A percentile compares a stretch with the other conserved stretches of the same genome.
Evolutionary conservation across 192 early-diverging fungal species (phyloP).

Genomic region (Chytriomyces hyalinus): DNA sequence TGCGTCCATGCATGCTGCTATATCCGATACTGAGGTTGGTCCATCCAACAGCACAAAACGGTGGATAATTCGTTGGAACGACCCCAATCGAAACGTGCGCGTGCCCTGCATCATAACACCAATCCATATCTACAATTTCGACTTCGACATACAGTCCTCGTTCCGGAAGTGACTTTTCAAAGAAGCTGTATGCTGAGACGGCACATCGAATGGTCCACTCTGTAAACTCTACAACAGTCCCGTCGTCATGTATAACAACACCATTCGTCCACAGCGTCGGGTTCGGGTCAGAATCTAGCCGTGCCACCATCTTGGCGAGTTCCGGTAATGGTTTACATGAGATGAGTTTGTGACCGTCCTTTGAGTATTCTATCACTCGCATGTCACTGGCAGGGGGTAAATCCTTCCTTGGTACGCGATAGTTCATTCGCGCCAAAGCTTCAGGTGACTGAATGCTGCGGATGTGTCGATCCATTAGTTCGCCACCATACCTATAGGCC

Average conservation of each 20-base stretch:
- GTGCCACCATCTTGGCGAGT: neutral
- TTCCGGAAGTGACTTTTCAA: neutral
- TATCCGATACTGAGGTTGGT: neutral
- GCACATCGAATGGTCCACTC: slow-evolving; percentile 2
- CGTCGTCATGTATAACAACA: neutral
- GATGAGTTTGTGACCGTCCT: neutral
- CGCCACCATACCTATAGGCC: neutral
- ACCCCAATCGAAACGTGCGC: slow-evolving; percentile 4
- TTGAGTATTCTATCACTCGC: neutral
- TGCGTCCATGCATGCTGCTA: slow-evolving; percentile 1
- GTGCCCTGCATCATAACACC: slow-evolving; percentile 2
- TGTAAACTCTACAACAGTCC: neutral
- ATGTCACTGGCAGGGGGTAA: neutral
- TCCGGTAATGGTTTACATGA: neutral
- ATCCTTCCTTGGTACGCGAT: no score
- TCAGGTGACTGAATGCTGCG: neutral
- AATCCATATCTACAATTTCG: slow-evolving; percentile 8
- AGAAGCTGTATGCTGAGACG: neutral
- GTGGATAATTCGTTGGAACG: slow-evolving; percentile 6
- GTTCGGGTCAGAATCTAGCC: slow-evolving; percentile 7
- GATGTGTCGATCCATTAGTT: neutral
- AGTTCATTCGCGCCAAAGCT: neutral
- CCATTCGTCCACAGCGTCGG: slow-evolving; percentile 11
- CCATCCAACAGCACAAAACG: slow-evolving; percentile 18
- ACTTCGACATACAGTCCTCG: slow-evolving; percentile 5